phyloP scores from a whole-genome alignment of 257 asterid genomes.

The Rehmannia glutinosa region DNA sequence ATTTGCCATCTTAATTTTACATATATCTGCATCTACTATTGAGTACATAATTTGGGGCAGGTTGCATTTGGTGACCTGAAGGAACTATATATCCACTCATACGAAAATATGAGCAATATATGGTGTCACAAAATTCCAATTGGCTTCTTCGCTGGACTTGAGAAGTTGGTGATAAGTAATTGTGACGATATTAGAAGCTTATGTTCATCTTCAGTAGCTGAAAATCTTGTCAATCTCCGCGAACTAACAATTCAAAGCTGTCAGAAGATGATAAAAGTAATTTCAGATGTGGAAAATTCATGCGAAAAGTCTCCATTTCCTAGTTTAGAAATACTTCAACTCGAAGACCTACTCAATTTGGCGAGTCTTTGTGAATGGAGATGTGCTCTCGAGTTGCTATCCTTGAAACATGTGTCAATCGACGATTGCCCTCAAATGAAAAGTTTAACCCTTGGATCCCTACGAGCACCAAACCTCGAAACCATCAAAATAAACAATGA shows the following conservation, averaged over 20 bases:
- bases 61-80: background rate
- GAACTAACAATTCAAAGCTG: background rate
- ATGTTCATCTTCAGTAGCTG: slow-evolving; percentile 10
- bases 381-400: background rate
- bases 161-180: background rate
- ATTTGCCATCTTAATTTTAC: no score
- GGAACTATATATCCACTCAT: background rate
- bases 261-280: background rate
- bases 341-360: background rate
- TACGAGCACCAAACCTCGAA: background rate
- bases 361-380: background rate
- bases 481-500: background rate
- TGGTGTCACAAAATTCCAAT: slow-evolving; percentile 4
- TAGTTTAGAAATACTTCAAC: background rate
- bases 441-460: background rate
- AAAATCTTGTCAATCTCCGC: slow-evolving; percentile 7
- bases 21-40: background rate
- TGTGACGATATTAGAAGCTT: background rate
- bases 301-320: background rate
- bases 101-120: background rate
- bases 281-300: background rate
- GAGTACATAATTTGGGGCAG: background rate
- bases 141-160: slow-evolving; percentile 6
- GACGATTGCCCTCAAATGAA: background rate
- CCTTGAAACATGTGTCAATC: background rate